A percentile compares a stretch with the other conserved stretches of the same genome.
Evolutionary conservation across 345 rosid species (phyloP).

Genomic region (Physaria fendleri): DNA sequence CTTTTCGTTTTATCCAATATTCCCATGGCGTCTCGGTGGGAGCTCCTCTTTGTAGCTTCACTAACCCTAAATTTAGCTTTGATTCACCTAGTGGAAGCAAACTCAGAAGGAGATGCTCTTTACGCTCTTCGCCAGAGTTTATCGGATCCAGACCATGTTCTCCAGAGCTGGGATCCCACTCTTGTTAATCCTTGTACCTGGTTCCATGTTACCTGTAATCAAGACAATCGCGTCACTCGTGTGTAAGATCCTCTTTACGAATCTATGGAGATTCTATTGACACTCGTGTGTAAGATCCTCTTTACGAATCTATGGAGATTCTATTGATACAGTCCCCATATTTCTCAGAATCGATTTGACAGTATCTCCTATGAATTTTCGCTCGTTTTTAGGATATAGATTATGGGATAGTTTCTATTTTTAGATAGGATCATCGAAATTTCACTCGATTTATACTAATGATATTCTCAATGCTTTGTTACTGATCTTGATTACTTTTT

Average conservation of each 20-base stretch:
- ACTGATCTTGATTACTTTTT: conserved; percentile 9
- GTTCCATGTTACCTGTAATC: conserved; percentile 96
- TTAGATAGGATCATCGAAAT: not conserved
- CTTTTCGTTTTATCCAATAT: not conserved
- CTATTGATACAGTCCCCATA: not conserved
- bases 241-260: conserved; percentile 42
- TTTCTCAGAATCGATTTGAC: not conserved
- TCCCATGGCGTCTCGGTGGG: conserved; percentile 49
- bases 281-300: too few relatives aligned
- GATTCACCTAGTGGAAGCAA: conserved; percentile 37
- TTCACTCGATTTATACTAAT: conserved; percentile 1
- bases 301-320: conserved; percentile 9
- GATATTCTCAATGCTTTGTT: conserved; percentile 5
- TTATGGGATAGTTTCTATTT: not conserved
- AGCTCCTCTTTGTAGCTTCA: conserved; percentile 27
- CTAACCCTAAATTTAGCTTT: conserved; percentile 27
- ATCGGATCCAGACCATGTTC: conserved; percentile 74
- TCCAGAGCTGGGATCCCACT: conserved; percentile 99
- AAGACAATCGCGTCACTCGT: conserved; percentile 81
- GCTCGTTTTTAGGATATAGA: not conserved
- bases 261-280: too few relatives aligned
- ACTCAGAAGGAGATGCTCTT: conserved; percentile 91
- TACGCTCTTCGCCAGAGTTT: conserved; percentile 62
- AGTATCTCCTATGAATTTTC: not conserved
- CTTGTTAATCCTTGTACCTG: conserved; percentile 95